Evolutionary conservation across 1,284 basidiomycete species (phyloP), one percentile per base, ranked within the genome.

Genomic region (Cryptococcus sp.): DNA sequence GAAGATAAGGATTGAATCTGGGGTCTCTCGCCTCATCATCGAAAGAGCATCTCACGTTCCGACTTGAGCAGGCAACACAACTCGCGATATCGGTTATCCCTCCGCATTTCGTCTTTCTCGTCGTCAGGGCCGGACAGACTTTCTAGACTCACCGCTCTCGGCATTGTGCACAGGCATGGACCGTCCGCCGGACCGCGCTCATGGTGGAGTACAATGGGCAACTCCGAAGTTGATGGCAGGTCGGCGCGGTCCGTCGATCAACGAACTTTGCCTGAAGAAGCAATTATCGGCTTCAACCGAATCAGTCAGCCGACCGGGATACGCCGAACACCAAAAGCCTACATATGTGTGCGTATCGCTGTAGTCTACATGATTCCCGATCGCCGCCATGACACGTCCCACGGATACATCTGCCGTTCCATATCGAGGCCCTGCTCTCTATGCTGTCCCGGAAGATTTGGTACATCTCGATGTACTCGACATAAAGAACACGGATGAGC

Each of bases 391-490:
- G 56, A 50, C 53, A 10, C 56, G 56, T 13, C 56, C 56, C 22
- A 59, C 56, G 2, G 56, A 59, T 31, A 53, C 43, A 9, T 59
- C 56, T 22, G 56, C 56, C 2, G 52, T 60, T 4, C 52, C 59
- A 13, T 61, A 61, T 43, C 43, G 43, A 21, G 59, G 59, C 4
- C 57, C 57, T 18, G 51, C 57, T 4, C 52, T 61, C 11, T 55
- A 52, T 47, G 50, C 42, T n/a, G 59, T 61, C 4, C 59, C 59
- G 16, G 54, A 61, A 14, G 59, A 61, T 41, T 49, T 61, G 28
- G 59, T 61, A 18, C 48, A 55, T 18, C 54, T 50, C 25, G 41
- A 51, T 25, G 59, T 56, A 14, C 45, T 61, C 19, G 50, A 59
- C 31, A 34, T 61, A 11, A 46, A 53, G 13, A 54, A 59, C 46